Percentiles rank a stretch among this genome's conserved stretches.
These are phyloP conservation scores for Trypanosoma scelopori DNA, from an alignment of 208 protist genomes.

Conservation along the genomic window DNA sequence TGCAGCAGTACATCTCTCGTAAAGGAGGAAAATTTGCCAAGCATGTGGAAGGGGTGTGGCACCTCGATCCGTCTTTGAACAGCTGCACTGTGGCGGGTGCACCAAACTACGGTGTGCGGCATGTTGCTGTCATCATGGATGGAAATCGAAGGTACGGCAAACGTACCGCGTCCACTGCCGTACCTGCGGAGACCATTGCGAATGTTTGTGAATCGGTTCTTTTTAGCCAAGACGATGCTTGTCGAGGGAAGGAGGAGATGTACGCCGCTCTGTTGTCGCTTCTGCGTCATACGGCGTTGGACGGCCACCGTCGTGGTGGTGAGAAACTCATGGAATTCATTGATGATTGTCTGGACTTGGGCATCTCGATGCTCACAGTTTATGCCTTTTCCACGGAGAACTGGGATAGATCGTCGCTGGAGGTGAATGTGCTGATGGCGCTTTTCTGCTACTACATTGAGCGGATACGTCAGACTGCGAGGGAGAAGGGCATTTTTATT, in stretches of 20 bases:
- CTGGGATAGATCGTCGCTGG: conserved; percentile 65
- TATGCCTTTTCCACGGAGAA: conserved; percentile 93
- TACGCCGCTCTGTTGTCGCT: conserved; percentile 36
- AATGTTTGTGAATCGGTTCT: conserved; percentile 16
- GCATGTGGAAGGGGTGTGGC: no score
- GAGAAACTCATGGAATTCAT: conserved; percentile 85
- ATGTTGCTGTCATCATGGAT: conserved; percentile 92
- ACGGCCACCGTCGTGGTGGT: conserved; percentile 77
- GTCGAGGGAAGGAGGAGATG: conserved; percentile 18
- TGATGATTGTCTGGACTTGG: conserved; percentile 51
- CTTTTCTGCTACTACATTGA: conserved; percentile 86
- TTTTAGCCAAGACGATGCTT: conserved; percentile 2
- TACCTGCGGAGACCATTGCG: conserved; percentile 5
- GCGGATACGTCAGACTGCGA: conserved; percentile 47
- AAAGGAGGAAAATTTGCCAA: neutral
- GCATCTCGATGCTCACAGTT: conserved; percentile 79
- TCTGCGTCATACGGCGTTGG: conserved; percentile 57
- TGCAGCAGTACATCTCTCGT: neutral
- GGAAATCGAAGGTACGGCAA: conserved; percentile 82
- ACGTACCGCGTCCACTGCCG: neutral
- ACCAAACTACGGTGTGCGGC: conserved; percentile 46
- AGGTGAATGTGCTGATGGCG: conserved; percentile 82
- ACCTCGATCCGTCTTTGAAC: neutral
- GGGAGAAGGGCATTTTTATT: conserved; percentile 76
- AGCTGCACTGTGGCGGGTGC: neutral